A percentile compares a stretch with the other conserved stretches of the same genome.
phyloP scores from a whole-genome alignment of 805 yeast species.

The Blastobotrys robertii region DNA sequence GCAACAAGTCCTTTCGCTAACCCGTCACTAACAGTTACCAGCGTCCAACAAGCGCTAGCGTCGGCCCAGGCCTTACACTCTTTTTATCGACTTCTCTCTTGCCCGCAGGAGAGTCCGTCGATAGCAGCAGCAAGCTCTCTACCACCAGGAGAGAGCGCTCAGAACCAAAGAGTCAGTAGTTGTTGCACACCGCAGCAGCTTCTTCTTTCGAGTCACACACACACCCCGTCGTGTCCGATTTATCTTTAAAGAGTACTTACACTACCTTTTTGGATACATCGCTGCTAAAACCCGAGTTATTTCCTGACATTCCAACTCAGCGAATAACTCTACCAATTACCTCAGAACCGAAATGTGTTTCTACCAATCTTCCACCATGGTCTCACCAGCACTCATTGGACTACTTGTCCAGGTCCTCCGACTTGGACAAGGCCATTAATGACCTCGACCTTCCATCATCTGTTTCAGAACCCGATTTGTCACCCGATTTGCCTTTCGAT shows the following conservation, averaged over 20 bases:
- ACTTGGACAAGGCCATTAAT: not conserved
- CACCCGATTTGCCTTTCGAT: not conserved
- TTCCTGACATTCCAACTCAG: not conserved
- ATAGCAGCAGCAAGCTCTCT: too few species aligned
- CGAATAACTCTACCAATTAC: not conserved
- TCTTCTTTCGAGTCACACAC: not conserved
- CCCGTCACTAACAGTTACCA: too few species aligned
- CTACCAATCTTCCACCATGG: not conserved
- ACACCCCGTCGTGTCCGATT: slow-evolving; percentile 1
- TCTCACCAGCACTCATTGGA: not conserved
- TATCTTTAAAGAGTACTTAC: not conserved
- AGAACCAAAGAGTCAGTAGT: not conserved
- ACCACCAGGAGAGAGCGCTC: too few species aligned
- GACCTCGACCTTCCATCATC: not conserved
- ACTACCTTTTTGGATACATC: not conserved
- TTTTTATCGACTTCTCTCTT: too few species aligned
- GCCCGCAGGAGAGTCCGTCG: too few species aligned
- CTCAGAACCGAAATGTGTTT: not conserved
- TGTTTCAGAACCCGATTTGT: not conserved
- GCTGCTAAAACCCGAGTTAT: not conserved
- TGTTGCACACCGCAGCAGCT: slow-evolving; percentile 3
- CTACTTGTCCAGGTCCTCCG: not conserved
- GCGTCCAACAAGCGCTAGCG: too few species aligned
- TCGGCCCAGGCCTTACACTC: too few species aligned
- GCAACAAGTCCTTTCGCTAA: too few species aligned